A percentile compares a stretch with the other conserved stretches of the same genome.
Conservation (phyloP, 495 filamentous ascomycete genomes). For the Daldinia loculata region DNA sequence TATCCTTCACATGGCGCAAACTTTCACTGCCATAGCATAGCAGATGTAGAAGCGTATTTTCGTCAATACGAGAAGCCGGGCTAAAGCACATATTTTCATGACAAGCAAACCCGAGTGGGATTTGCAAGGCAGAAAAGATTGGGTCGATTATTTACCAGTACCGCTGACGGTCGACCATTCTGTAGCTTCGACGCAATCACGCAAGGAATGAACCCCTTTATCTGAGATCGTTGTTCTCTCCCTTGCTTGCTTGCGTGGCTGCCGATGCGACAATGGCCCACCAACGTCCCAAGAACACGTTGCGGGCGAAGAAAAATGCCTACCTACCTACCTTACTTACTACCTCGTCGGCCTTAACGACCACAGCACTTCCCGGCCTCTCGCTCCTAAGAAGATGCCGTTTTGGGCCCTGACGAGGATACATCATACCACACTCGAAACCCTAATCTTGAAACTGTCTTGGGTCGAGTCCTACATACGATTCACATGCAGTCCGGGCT, state of each 20-base stretch:
- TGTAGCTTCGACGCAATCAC: slow-evolving; percentile 22
- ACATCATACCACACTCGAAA: neutral
- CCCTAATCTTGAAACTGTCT: neutral
- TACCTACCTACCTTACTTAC: no score
- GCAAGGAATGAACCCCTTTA: slow-evolving; percentile 36
- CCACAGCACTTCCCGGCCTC: neutral
- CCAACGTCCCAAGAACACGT: slow-evolving; percentile 28
- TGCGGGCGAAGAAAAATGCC: slow-evolving; percentile 2
- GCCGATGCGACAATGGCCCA: slow-evolving; percentile 36
- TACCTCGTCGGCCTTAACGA: neutral
- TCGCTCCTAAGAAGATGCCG: neutral
- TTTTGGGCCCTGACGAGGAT: neutral
- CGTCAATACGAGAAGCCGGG: neutral
- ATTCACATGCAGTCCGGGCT: slow-evolving; percentile 3
- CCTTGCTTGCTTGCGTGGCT: slow-evolving; percentile 40
- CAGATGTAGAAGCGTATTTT: neutral
- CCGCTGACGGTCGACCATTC: neutral
- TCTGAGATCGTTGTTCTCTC: slow-evolving; percentile 34
- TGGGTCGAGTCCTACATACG: neutral
- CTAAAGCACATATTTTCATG: neutral
- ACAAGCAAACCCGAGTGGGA: slow-evolving; percentile 9
- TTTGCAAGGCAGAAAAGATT: slow-evolving; percentile 8
- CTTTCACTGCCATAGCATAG: neutral
- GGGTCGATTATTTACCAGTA: slow-evolving; percentile 10
- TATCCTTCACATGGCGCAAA: slow-evolving; percentile 3